Evolutionary conservation across 768 basidiomycete species (phyloP), one percentile per base, ranked within the genome.

Genomic region (Leccinum uliginosum): DNA sequence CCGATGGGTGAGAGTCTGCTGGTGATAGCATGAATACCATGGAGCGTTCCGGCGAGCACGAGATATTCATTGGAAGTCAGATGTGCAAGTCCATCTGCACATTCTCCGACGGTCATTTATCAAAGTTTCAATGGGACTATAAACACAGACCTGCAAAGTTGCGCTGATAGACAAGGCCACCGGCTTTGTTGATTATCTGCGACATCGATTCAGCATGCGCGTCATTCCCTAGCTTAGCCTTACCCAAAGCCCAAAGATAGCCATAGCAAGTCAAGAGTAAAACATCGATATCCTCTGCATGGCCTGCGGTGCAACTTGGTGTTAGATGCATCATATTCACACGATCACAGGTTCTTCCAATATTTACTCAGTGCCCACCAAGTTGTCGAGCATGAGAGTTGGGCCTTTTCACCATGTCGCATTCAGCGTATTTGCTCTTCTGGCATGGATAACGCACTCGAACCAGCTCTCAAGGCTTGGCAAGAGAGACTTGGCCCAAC

Each of bases 21-120:
- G 0, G 96, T 98, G 64, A 98, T 98, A n/a, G 97, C 97, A 65
- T 98, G 97, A 27, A 99, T 96, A 51, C 96, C 95, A 61, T 98
- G 97, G 35, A 98, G 74, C 14, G 97, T 98, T 45, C 96, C 96
- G 3, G 97, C 97, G 40, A 98, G 83, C 17, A 98, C 91, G 53
- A 99, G 84, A 62, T 93, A 89, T 76, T 97, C 94, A 73, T 97
- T 97, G 21, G 95, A 92, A 7, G 91, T 90, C 53, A 96, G 77
- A 56, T 86, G 83, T 9, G 93, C 86, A 49, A 98, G 85, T n/a
- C 93, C 94, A 62, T 95, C 97, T 97, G 71, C 10, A 47, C 50
- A 48, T 26, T 34, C 35, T 52, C 26, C 15, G n/a, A 56, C 29
- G 24, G 51, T 60, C 51, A 38, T 30, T 8, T n/a, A 15, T 21